phyloP scores from a whole-genome alignment of 345 rosid species.

The Populus davidiana region DNA sequence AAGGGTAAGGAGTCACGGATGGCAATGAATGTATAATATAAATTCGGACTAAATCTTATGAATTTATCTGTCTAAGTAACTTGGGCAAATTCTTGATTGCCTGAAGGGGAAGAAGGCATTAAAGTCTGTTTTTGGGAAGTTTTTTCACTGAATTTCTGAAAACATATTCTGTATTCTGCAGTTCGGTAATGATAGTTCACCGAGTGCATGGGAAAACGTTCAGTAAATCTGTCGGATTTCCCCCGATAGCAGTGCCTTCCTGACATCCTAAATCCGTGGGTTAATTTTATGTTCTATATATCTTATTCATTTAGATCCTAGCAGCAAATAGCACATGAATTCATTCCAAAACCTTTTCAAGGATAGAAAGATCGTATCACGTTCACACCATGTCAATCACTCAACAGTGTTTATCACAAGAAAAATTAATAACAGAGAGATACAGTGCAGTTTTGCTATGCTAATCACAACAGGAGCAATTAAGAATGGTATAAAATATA shows the following conservation, averaged over 20 bases:
- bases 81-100: background rate
- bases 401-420: background rate
- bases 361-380: background rate
- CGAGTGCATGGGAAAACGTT: background rate
- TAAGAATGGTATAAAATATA: too few species aligned
- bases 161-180: background rate
- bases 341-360: background rate
- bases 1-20: background rate
- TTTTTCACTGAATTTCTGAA: background rate
- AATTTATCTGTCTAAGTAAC: background rate
- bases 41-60: background rate
- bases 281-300: too few species aligned
- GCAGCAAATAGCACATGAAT: too few species aligned
- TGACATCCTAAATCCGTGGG: too few species aligned
- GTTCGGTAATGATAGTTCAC: background rate
- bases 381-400: background rate
- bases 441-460: background rate
- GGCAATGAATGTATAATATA: background rate
- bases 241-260: background rate
- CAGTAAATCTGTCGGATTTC: background rate
- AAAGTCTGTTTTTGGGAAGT: background rate
- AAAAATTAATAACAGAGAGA: background rate
- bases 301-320: too few species aligned
- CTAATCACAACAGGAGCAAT: background rate
- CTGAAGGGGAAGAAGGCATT: background rate